Percentiles rank a stretch among this genome's conserved stretches.
phyloP scores from a whole-genome alignment of 2,329 filamentous ascomycete genomes.

The Pestalotiopsis fici region DNA sequence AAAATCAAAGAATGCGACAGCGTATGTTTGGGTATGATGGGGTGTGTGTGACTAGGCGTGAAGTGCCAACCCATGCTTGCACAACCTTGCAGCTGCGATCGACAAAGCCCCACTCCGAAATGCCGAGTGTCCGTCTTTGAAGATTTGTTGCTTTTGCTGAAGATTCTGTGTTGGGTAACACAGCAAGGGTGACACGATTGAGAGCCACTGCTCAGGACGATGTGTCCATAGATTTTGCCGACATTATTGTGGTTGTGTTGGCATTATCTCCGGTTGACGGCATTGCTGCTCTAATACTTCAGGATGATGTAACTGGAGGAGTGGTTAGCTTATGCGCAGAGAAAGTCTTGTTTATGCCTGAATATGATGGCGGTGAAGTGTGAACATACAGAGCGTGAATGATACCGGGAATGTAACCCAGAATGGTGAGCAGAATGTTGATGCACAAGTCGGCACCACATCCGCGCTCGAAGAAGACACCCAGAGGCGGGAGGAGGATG shows the following conservation, averaged over 20 bases:
- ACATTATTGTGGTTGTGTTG: not conserved
- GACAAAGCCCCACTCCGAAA: not conserved
- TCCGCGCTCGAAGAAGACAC: constrained; percentile 81
- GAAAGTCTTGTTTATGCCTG: not conserved
- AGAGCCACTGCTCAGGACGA: not conserved
- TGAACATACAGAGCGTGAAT: constrained; percentile 73
- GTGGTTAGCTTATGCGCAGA: constrained; percentile 12
- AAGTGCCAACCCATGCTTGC: not conserved
- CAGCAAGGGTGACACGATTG: not conserved
- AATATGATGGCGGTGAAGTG: not conserved
- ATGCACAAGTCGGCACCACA: constrained; percentile 77
- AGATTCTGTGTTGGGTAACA: not conserved
- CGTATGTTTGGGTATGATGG: not conserved
- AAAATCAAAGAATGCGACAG: not conserved
- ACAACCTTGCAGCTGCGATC: not conserved
- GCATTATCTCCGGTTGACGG: not conserved
- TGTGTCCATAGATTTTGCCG: not conserved
- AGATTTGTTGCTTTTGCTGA: not conserved
- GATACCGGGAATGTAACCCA: constrained; percentile 72
- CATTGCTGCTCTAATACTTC: constrained; percentile 60
- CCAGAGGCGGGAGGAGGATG: constrained; percentile 75
- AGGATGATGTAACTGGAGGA: constrained; percentile 69
- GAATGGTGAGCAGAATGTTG: constrained; percentile 75
- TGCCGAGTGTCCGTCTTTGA: not conserved
- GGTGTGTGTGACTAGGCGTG: not conserved